Evolutionary conservation across 306 rosid species (phyloP), one percentile per base, ranked within the genome.

Genomic region (Casuarina equisetifolia): DNA sequence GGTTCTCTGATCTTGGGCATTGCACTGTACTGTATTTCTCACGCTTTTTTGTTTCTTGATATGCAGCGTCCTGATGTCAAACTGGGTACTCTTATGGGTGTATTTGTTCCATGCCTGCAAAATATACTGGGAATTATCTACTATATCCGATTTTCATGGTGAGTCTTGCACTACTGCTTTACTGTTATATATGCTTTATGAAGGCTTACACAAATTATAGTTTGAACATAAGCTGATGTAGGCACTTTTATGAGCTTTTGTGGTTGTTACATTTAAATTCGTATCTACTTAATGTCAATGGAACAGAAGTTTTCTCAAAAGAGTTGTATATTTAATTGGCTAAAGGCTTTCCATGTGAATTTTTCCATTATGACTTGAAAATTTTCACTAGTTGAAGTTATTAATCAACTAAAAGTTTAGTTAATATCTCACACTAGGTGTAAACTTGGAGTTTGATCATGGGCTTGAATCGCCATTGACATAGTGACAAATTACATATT

Each of bases 81-180:
- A 85, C 78, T 86, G 75, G 99, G 99, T 72, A 96, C 99, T 46
- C 1, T 96, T 96, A 92, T 96, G 99, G 99, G 99, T 79, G 99
- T 96, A 61, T 96, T 96, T 86, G 82, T 96, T 82, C 99, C 99
- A 2, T 96, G 98, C 87, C 71, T 90, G 70, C 99, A 96, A 79
- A 96, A 90, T 89, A 96, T 96, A 82, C 83, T 96, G 92, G 99
- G 99, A 86, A 92, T 96, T 84, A 96, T 96, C 85, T 96, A 96
- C 90, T 96, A 82, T 87, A 96, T 96, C 74, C 98, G 99, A 70
- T 92, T 96, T 88, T 79, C 99, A 75, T 96, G 99, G 99, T 96
- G 90, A 85, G 84, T 87, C 78, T 80, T 46, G 55, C 67, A 74
- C 78, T 63, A 77, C 17, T 49, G 50, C 15, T 59, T 9, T 10